A percentile compares a stretch with the other conserved stretches of the same genome.
phyloP scores from a whole-genome alignment of 768 basidiomycete genomes.

The Trametes cubensis region DNA sequence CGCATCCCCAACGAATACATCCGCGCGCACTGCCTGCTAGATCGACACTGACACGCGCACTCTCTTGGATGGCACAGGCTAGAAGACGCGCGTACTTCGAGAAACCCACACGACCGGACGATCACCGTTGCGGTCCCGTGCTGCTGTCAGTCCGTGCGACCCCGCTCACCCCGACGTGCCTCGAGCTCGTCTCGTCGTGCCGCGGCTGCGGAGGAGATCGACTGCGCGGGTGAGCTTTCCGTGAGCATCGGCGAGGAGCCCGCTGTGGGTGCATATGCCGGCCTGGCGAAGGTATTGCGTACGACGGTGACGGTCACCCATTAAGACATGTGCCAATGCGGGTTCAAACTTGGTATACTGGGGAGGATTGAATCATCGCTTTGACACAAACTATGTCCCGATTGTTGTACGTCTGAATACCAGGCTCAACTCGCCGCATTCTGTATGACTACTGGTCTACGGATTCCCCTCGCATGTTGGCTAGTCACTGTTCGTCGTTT shows the following conservation, averaged over 20 bases:
- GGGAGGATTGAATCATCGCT: too few species aligned
- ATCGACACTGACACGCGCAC: not conserved
- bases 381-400: too few species aligned
- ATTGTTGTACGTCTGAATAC: too few species aligned
- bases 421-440: too few species aligned
- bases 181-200: not conserved
- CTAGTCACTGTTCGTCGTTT: too few species aligned
- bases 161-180: not conserved
- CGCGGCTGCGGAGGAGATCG: not conserved
- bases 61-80: not conserved
- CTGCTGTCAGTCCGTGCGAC: constrained; percentile 10
- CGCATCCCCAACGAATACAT: too few species aligned
- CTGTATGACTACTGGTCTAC: too few species aligned
- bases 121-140: constrained; percentile 17
- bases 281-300: constrained; percentile 4
- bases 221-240: constrained; percentile 18
- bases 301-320: constrained; percentile 12
- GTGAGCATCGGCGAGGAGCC: constrained; percentile 13
- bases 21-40: not conserved
- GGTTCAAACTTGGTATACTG: too few species aligned
- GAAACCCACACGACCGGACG: not conserved
- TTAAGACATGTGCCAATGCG: not conserved
- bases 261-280: not conserved
- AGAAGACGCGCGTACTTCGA: not conserved
- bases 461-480: too few species aligned